These are phyloP conservation scores for Monilinia laxa DNA, from an alignment of 2,329 filamentous ascomycete species.

Conservation along the genomic window DNA sequence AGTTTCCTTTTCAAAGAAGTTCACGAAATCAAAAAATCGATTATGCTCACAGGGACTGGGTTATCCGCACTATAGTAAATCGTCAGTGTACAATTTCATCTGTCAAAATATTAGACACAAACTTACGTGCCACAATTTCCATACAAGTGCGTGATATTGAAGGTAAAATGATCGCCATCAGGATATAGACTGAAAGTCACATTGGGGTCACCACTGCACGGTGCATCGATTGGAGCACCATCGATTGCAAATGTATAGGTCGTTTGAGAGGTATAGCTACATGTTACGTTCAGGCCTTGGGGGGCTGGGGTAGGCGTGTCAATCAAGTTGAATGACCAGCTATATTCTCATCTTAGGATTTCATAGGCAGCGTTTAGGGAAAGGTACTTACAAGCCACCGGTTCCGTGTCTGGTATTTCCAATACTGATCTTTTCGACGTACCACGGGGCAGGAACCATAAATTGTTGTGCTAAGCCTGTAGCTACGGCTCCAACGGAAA, in stretches of 20 bases:
- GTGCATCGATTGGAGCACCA: constrained; percentile 23
- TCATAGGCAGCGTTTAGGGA: neutral
- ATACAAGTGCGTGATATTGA: constrained; percentile 32
- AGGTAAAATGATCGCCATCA: constrained; percentile 23
- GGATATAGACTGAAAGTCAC: constrained; percentile 32
- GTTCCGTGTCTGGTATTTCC: constrained; percentile 30
- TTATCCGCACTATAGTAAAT: neutral
- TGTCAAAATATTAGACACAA: neutral
- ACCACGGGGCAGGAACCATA: constrained; percentile 29
- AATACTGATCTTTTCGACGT: constrained; percentile 24
- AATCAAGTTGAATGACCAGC: constrained; percentile 29
- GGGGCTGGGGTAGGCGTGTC: constrained; percentile 28
- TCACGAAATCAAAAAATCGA: neutral
- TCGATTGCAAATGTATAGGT: constrained; percentile 28
- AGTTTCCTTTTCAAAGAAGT: neutral
- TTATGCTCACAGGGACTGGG: constrained; percentile 8
- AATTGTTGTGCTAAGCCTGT: constrained; percentile 12
- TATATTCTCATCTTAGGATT: constrained; percentile 2
- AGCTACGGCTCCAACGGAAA: constrained; percentile 4
- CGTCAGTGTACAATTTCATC: neutral
- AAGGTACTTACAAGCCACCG: constrained; percentile 26
- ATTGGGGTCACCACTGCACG: constrained; percentile 27
- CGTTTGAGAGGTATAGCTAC: constrained; percentile 19
- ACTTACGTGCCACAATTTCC: constrained; percentile 28
- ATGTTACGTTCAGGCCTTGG: constrained; percentile 31